These are phyloP conservation scores for Leccinum griseonigrum DNA, from an alignment of 1,284 basidiomycete species.

Conservation along the genomic window DNA sequence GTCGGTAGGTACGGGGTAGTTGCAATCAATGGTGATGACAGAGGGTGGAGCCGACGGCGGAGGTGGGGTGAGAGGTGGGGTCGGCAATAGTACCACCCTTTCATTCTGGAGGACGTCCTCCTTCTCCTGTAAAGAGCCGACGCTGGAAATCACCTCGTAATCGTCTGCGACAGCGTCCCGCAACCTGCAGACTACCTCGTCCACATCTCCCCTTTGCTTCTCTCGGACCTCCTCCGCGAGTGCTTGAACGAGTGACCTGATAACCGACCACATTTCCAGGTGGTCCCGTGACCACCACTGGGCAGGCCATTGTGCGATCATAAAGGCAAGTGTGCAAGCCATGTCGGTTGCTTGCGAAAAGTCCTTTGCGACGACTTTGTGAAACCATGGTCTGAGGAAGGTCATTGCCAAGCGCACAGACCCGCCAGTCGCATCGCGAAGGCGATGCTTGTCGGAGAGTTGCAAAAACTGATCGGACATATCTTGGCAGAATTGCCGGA, in stretches of 20 bases:
- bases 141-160: constrained; percentile 28
- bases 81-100: constrained; percentile 19
- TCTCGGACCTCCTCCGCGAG: constrained; percentile 63
- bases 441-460: constrained; percentile 48
- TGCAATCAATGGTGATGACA: constrained; percentile 16
- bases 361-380: constrained; percentile 47
- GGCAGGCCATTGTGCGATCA: constrained; percentile 67
- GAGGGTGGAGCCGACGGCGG: constrained; percentile 18
- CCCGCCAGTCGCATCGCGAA: constrained; percentile 63
- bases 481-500: constrained; percentile 66
- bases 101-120: constrained; percentile 11
- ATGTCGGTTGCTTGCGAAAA: constrained; percentile 46
- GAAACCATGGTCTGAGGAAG: constrained; percentile 68
- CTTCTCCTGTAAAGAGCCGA: constrained; percentile 22
- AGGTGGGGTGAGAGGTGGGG: constrained; percentile 25
- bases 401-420: constrained; percentile 63
- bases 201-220: constrained; percentile 40
- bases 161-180: constrained; percentile 47
- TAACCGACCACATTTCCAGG: constrained; percentile 54
- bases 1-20: constrained; percentile 5
- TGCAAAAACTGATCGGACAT: constrained; percentile 61
- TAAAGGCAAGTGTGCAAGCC: constrained; percentile 51
- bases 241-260: constrained; percentile 54
- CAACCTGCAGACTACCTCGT: constrained; percentile 44
- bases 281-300: constrained; percentile 63